Conservation (phyloP, 139 green algal species). For the Chlorella sp. region DNA sequence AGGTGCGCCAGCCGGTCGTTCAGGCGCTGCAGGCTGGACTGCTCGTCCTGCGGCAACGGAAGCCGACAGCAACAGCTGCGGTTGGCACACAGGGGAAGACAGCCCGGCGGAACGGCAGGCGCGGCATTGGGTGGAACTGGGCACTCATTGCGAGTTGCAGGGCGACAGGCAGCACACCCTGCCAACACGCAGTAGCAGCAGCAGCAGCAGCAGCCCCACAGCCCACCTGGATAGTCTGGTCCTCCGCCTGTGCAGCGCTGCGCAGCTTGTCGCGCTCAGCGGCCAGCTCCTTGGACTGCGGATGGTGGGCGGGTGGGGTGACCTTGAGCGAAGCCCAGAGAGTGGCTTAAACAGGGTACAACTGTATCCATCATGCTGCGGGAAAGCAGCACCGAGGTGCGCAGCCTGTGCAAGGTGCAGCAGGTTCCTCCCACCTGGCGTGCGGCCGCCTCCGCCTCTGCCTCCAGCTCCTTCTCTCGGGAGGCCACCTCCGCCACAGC, state of each 20-base stretch:
- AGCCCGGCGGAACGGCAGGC: too few relatives aligned
- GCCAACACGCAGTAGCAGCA: too few relatives aligned
- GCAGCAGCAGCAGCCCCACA: background rate
- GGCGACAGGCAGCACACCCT: background rate
- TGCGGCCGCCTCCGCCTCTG: background rate
- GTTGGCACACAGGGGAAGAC: too few relatives aligned
- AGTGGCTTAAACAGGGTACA: too few relatives aligned
- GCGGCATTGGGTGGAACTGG: too few relatives aligned
- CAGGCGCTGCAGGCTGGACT: constrained; percentile 70
- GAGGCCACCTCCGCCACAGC: background rate
- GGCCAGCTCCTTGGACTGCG: constrained; percentile 37
- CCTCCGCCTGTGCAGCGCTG: constrained; percentile 39
- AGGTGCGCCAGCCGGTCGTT: constrained; percentile 59
- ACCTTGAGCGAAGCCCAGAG: too few relatives aligned
- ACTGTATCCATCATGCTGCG: too few relatives aligned
- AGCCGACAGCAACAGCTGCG: too few relatives aligned
- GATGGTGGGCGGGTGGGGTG: too few relatives aligned
- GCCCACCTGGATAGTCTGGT: constrained; percentile 18
- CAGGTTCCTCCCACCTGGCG: background rate
- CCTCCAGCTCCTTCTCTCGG: background rate
- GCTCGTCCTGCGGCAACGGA: constrained; percentile 54
- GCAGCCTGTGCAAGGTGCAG: too few relatives aligned
- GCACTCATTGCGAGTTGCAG: too few relatives aligned
- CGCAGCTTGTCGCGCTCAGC: constrained; percentile 61
- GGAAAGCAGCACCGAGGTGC: too few relatives aligned